Percentiles rank a stretch among this genome's conserved stretches.
Evolutionary conservation across 78 protist species (phyloP).

Genomic region (Speleostelium caveatum): DNA sequence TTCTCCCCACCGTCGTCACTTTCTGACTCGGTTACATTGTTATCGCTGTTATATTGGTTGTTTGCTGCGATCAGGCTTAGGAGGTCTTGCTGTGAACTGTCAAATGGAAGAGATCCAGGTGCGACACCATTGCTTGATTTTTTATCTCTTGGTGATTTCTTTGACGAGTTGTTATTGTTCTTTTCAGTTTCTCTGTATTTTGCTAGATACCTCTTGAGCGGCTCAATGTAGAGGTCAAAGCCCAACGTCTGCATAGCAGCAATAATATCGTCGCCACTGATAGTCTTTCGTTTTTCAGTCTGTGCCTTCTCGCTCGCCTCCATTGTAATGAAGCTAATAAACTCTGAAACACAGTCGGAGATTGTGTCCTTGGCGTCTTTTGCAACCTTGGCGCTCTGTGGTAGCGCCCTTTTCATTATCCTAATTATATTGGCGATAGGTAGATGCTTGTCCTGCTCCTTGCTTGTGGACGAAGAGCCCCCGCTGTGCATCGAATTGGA

Average conservation of each 20-base stretch:
- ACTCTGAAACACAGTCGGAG: conserved; percentile 93
- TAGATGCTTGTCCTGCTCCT: conserved; percentile 75
- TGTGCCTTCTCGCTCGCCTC: conserved; percentile 90
- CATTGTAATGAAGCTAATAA: conserved; percentile 87
- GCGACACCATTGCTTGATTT: background rate
- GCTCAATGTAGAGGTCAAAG: conserved; percentile 87
- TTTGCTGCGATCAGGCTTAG: too few relatives aligned
- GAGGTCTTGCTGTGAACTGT: too few relatives aligned
- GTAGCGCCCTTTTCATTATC: conserved; percentile 89
- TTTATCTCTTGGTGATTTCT: conserved; percentile 1
- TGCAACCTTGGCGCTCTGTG: conserved; percentile 89
- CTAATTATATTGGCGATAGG: conserved; percentile 90
- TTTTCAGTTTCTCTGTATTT: conserved; percentile 76
- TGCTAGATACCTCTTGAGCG: conserved; percentile 74
- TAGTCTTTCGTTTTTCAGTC: conserved; percentile 90
- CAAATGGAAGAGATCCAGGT: too few relatives aligned
- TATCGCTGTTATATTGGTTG: too few relatives aligned
- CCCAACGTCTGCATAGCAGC: conserved; percentile 88
- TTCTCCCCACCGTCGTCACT: too few relatives aligned
- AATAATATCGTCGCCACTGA: conserved; percentile 90
- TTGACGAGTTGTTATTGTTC: background rate
- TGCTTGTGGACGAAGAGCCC: too few relatives aligned
- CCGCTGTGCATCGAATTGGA: too few relatives aligned
- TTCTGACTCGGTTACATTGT: too few relatives aligned
- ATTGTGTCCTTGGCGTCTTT: conserved; percentile 91